Base-by-base conservation (phyloP, 352 stramenopile genomes). In the Globisporangium mamillatum region DNA sequence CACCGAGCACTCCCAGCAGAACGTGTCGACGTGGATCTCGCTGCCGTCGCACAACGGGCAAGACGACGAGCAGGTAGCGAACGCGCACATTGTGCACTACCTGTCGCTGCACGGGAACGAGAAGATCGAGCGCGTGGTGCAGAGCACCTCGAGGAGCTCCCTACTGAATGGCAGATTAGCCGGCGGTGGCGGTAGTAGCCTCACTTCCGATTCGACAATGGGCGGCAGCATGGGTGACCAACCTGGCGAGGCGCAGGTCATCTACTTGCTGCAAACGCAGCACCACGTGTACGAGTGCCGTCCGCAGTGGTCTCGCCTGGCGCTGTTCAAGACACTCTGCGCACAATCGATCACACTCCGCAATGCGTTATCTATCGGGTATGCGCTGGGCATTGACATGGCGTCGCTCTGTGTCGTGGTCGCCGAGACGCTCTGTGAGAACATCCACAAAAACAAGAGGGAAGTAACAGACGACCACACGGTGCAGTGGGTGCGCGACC, bases 361-460 rank as follows among this genome's bases (percentile, higher is more conserved):
- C 34, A 84, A 94, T 57, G 88, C 86, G 1, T 73, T 92, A n/a
- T 93, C 80, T 8, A 96, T 96, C 27, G 88, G 88, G 2, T 94
- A 96, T 61, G 86, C 88, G 2, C 75, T 96, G 54, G 86, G 86
- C 22, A 93, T 94, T 38, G 88, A 96, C 64, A 96, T 96, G 88
- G 80, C 88, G 48, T 94, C 88, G 12, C 70, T 96, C 6, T 96
- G 88, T 48, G 82, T 94, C 68, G 85, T 94, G 10, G 88, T 90
- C 3, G 86, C 86, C 16, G 88, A 96, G 53, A 94, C 88, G 20
- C 73, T 96, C 24, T 92, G 88, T 62, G 74, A 57, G 4, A 78
- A 72, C 60, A 46, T 83, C 6, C 68, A 76, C 4, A 68, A 78
- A 24, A 56, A 67, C 1, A 80, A 67, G 32, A 48, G 20, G 8